Percentiles rank a stretch among this genome's conserved stretches.
phyloP scores from a whole-genome alignment of 371 early-diverging fungal species.

The Mucor velutinosus region DNA sequence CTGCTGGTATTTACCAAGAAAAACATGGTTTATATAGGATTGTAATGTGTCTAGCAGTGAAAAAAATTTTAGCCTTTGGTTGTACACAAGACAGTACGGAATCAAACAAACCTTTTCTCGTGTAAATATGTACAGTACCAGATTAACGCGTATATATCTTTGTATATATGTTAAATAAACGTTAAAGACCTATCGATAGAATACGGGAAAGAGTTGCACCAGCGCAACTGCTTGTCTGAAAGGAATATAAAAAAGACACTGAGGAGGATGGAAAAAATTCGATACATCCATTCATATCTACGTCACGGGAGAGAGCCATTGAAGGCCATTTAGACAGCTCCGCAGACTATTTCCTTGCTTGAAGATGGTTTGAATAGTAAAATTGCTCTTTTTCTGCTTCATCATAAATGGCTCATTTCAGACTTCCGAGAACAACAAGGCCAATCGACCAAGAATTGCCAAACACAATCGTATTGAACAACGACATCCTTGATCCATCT shows the following conservation, averaged over 20 bases:
- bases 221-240: neutral
- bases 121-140: neutral
- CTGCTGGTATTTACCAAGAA: conserved; percentile 15
- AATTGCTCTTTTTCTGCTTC: conserved; percentile 1
- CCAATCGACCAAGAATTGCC: conserved; percentile 22
- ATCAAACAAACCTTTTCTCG: neutral
- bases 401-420: conserved; percentile 26
- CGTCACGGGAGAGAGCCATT: neutral
- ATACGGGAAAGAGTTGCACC: neutral
- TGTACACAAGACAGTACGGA: neutral
- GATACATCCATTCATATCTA: neutral
- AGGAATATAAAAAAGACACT: neutral
- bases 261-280: neutral
- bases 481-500: conserved; percentile 1
- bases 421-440: conserved; percentile 19
- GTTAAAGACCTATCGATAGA: neutral
- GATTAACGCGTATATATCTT: conserved; percentile 2
- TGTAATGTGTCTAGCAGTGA: neutral
- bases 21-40: conserved; percentile 12
- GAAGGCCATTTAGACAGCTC: neutral
- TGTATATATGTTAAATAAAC: neutral
- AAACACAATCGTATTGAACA: conserved; percentile 13
- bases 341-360: neutral
- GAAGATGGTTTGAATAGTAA: neutral
- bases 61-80: neutral